Percentiles rank a stretch among this genome's conserved stretches.
Evolutionary conservation across 495 filamentous ascomycete species (phyloP).

Genomic region (Talaromyces wortmannii): DNA sequence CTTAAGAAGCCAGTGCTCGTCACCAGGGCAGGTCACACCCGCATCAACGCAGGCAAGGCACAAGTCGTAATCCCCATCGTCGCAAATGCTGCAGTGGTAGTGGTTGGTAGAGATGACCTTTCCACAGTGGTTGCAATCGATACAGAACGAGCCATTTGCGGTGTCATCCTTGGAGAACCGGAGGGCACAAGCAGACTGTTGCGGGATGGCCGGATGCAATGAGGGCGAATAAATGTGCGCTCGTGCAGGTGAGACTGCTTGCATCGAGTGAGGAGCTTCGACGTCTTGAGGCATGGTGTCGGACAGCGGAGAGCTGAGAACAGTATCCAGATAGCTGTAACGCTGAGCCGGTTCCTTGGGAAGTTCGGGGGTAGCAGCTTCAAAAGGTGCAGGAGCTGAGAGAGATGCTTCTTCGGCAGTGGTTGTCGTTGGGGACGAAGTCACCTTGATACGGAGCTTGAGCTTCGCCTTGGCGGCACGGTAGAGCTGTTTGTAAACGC

Average conservation of each 20-base stretch:
- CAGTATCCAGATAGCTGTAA: slow-evolving; percentile 37
- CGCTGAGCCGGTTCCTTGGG: slow-evolving; percentile 10
- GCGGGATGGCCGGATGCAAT: neutral
- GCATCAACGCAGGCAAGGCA: slow-evolving; percentile 71
- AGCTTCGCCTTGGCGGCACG: slow-evolving; percentile 97
- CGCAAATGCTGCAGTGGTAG: slow-evolving; percentile 91
- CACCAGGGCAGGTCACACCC: slow-evolving; percentile 68
- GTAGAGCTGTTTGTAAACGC: slow-evolving; percentile 94
- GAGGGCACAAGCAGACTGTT: slow-evolving; percentile 1
- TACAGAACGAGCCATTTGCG: slow-evolving; percentile 39
- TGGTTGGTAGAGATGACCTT: slow-evolving; percentile 69
- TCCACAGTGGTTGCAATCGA: slow-evolving; percentile 92
- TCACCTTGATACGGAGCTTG: slow-evolving; percentile 87
- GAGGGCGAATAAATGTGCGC: neutral
- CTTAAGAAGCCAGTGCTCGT: slow-evolving; percentile 91
- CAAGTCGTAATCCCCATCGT: slow-evolving; percentile 90
- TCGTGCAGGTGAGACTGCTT: neutral
- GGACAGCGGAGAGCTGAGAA: slow-evolving; percentile 27
- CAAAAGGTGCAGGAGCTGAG: neutral
- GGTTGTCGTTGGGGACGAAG: slow-evolving; percentile 15
- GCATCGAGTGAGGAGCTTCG: neutral
- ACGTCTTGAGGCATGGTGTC: neutral
- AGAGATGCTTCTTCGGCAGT: neutral
- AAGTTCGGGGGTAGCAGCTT: neutral
- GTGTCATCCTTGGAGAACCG: slow-evolving; percentile 5